Base-by-base conservation (phyloP, 2,329 filamentous ascomycete species). In the Akanthomyces lecanii region DNA sequence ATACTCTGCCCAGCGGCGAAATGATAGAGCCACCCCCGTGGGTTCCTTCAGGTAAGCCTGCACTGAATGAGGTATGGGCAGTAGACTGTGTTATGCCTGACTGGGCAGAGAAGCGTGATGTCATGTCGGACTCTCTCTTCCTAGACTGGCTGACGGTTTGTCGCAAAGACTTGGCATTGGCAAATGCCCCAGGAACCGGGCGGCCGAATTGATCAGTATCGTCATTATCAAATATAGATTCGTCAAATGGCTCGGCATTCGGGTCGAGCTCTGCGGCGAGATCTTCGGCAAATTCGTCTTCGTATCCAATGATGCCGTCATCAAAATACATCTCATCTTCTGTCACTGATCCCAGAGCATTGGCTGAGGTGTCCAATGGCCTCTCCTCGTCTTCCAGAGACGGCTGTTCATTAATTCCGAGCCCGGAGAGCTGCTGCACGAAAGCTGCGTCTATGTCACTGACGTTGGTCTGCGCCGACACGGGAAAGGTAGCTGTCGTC, bases 151-250 rank as follows among this genome's bases (percentile, higher is more conserved):
- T 65, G 5, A 67, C 68, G 1, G 74, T 73, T n/a, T 74, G 75
- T 67, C 79, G 75, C 63, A 79, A 73, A 2, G 79, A 79, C 62
- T 85, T 77, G 1, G 81, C 82, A 48, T 78, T 78, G 5, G 82
- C 82, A 72, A 86, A 86, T 0, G 81, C 80, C 5, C 83, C 83
- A 0, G 83, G 83, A 45, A 86, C 81, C 1, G 83, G 85, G 25
- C 86, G 78, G 18, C 86, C 85, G 69, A 83, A 88, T 65, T 81
- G 73, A 72, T 89, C 82, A 16, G 86, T 86, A 69, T 88, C 85
- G 58, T 89, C 80, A 38, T 86, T 80, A 66, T 92, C 89, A 69
- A 92, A 91, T 16, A 91, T 81, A 6, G 86, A 88, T 71, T 92
- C 89, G 65, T 92, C 88, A 71, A 92, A 91, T 1, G 82, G 78